Conservation (phyloP, 768 basidiomycete species). For the Calvatia gigantea region DNA sequence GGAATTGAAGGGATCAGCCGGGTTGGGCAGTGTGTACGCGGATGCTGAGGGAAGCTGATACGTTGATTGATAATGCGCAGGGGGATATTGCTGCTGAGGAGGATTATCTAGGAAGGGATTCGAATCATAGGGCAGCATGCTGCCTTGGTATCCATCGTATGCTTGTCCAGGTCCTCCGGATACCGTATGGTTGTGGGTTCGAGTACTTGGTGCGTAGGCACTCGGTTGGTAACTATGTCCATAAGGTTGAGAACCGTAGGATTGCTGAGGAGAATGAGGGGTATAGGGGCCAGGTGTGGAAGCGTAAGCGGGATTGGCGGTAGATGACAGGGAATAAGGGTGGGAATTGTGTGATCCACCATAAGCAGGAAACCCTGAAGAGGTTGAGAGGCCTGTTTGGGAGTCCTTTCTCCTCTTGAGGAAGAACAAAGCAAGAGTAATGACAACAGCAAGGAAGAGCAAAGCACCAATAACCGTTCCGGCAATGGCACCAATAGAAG, state of each 20-base stretch:
- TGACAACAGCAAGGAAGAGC: constrained; percentile 47
- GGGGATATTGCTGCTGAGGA: constrained; percentile 7
- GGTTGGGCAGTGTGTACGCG: constrained; percentile 18
- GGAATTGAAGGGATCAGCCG: constrained; percentile 14
- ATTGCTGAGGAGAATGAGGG: constrained; percentile 1
- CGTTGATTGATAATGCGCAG: constrained; percentile 12
- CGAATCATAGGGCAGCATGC: constrained; percentile 15
- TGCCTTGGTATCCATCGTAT: constrained; percentile 1
- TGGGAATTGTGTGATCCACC: background rate
- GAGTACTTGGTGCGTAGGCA: constrained; percentile 13
- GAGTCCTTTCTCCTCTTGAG: constrained; percentile 26
- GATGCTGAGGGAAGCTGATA: constrained; percentile 19
- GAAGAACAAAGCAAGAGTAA: constrained; percentile 51
- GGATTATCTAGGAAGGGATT: constrained; percentile 27
- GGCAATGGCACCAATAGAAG: constrained; percentile 44
- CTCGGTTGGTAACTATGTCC: constrained; percentile 7
- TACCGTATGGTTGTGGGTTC: constrained; percentile 1
- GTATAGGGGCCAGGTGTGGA: background rate
- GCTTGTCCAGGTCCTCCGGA: background rate
- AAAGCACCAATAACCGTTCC: constrained; percentile 52
- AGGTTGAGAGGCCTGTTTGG: constrained; percentile 1
- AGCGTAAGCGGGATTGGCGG: background rate
- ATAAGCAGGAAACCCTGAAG: constrained; percentile 12
- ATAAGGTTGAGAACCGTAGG: background rate
- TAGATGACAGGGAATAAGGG: constrained; percentile 8